These are phyloP conservation scores for Medicago arabica DNA, from an alignment of 306 rosid species.

Conservation along the genomic window DNA sequence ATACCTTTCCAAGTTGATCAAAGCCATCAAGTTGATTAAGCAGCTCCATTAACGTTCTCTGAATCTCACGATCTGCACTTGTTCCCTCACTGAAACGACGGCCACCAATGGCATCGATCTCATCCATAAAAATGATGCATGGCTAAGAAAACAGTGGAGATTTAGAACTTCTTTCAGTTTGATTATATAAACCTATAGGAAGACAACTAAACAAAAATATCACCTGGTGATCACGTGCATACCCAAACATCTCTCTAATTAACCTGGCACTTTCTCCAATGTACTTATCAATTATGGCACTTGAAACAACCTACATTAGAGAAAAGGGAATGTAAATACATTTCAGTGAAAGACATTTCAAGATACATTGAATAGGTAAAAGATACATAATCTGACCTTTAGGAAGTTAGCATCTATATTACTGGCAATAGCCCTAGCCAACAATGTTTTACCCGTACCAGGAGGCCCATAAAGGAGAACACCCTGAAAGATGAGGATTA, in stretches of 20 bases:
- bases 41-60: constrained; percentile 92
- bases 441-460: constrained; percentile 94
- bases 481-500: constrained; percentile 62
- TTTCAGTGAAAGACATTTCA: constrained; percentile 24
- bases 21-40: constrained; percentile 98
- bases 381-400: constrained; percentile 58
- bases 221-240: constrained; percentile 99
- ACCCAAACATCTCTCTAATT: constrained; percentile 97
- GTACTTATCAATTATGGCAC: constrained; percentile 94
- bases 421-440: constrained; percentile 96
- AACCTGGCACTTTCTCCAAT: constrained; percentile 95
- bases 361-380: constrained; percentile 1
- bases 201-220: constrained; percentile 34
- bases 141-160: constrained; percentile 60
- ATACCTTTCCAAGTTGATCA: constrained; percentile 97
- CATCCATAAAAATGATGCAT: constrained; percentile 99
- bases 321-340: constrained; percentile 26
- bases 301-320: constrained; percentile 80
- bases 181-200: constrained; percentile 11
- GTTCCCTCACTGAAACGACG: constrained; percentile 98
- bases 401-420: constrained; percentile 95
- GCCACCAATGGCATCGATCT: constrained; percentile 99
- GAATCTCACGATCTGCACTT: constrained; percentile 98
- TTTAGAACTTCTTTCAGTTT: constrained; percentile 24
- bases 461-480: constrained; percentile 99